A percentile compares a stretch with the other conserved stretches of the same genome.
These are phyloP conservation scores for Nakaseomyces nivariensis DNA, from an alignment of 1,139 yeast species.

Conservation along the genomic window DNA sequence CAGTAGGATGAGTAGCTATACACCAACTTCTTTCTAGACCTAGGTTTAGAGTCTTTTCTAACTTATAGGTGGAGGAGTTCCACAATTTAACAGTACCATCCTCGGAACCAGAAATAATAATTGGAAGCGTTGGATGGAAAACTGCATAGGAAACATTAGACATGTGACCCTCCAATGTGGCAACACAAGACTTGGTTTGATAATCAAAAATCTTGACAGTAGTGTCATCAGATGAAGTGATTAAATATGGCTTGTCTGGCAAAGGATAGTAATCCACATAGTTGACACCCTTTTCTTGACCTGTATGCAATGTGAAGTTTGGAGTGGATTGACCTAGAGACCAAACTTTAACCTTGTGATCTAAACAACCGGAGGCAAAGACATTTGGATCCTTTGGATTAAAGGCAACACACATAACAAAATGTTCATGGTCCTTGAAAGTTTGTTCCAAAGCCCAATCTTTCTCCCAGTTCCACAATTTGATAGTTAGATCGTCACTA, in stretches of 20 bases:
- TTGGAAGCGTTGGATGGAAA: conserved; percentile 92
- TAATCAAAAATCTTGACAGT: conserved; percentile 94
- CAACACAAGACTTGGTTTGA: conserved; percentile 92
- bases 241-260: conserved; percentile 90
- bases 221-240: conserved; percentile 88
- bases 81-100: conserved; percentile 73
- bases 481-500: conserved; percentile 85
- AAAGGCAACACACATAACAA: conserved; percentile 87
- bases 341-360: conserved; percentile 95
- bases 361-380: conserved; percentile 94
- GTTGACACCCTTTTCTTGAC: conserved; percentile 88
- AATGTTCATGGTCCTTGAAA: conserved; percentile 93
- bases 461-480: conserved; percentile 95
- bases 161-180: conserved; percentile 87
- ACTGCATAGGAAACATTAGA: conserved; percentile 93
- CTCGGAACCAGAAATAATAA: conserved; percentile 75
- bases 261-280: conserved; percentile 95
- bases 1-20: conserved; percentile 62
- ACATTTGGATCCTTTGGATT: conserved; percentile 97
- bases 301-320: conserved; percentile 84
- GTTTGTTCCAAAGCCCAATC: conserved; percentile 84
- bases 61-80: conserved; percentile 70
- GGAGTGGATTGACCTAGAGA: conserved; percentile 83
- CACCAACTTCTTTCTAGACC: conserved; percentile 98
- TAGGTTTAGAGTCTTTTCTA: conserved; percentile 83